Percentiles rank a stretch among this genome's conserved stretches.
These are phyloP conservation scores for Rhodotorula toruloides DNA, from an alignment of 768 basidiomycete species.

Conservation along the genomic window DNA sequence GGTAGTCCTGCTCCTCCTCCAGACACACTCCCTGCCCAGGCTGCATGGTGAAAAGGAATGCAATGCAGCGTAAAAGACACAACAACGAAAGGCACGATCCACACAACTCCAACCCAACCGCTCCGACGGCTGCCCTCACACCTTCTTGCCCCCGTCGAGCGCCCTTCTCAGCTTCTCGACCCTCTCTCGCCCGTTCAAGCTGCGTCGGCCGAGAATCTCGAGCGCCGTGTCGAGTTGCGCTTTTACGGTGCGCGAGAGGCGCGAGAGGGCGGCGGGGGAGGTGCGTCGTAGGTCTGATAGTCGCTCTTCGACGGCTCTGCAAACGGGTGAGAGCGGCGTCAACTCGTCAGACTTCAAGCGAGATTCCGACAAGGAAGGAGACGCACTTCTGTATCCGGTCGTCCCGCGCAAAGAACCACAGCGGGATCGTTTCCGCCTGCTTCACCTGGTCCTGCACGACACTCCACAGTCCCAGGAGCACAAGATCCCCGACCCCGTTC, in stretches of 20 bases:
- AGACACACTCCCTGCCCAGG: no score
- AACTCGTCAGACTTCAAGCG: not conserved
- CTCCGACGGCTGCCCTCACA: not conserved
- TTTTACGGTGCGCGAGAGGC: constrained; percentile 57
- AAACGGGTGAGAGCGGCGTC: no score
- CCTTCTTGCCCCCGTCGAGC: constrained; percentile 52
- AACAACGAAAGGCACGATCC: no score
- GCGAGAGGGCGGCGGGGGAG: constrained; percentile 50
- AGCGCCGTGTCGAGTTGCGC: constrained; percentile 66
- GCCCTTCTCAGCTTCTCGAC: constrained; percentile 59
- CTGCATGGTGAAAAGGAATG: no score
- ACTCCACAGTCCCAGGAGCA: constrained; percentile 77
- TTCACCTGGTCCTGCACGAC: constrained; percentile 56
- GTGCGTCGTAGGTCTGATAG: constrained; percentile 46
- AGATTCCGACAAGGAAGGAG: not conserved
- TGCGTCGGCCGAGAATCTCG: constrained; percentile 62
- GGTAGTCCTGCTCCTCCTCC: no score
- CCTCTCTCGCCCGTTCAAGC: constrained; percentile 63
- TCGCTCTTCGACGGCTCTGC: constrained; percentile 58
- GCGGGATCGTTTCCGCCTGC: constrained; percentile 49
- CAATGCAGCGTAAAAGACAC: no score
- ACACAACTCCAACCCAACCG: no score
- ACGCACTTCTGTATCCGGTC: constrained; percentile 58
- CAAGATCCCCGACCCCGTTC: constrained; percentile 79
- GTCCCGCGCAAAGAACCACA: constrained; percentile 91